Evolutionary conservation across 2,329 filamentous ascomycete genomes (phyloP), one percentile per base, ranked within the genome.

Genomic region (Periconia sp.): DNA sequence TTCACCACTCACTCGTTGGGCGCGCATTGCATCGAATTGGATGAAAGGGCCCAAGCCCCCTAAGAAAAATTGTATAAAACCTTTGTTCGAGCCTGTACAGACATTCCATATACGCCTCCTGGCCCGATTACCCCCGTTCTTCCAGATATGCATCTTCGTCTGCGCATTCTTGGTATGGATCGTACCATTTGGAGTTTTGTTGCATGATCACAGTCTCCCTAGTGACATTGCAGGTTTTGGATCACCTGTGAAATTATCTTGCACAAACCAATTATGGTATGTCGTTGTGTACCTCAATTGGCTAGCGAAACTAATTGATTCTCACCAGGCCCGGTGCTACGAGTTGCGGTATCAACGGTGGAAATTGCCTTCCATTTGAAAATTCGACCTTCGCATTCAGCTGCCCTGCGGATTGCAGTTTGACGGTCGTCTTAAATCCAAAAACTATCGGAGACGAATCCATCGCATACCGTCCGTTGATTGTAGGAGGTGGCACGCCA

Each of bases 201-300:
- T 90, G 71, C 82, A 85, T 59, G 78, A 82, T 51, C 85, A 85
- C 47, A 80, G 82, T 15, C 73, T 77, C 47, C 73, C 78, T 1
- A 65, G 80, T 20, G 82, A 89, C 58, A 81, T 92, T 48, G 81
- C 79, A n/a, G 86, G 83, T 42, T 89, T 86, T 76, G 89, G 88
- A n/a, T 77, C 76, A 45, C 88, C 89, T 0, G 78, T 81, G 45
- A 79, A 81, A 54, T 82, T 93, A 49, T 79, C 83, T 14, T 94
- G 90, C 70, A 82, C 82, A 15, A 78, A 81, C 45, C 81, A 84
- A 8, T 88, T 89, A 66, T 94, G 89, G 89, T 81, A 77, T 13
- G 66, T 27, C n/a, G 7, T 41, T 7, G 9, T 13, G 10, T 37
- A n/a, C 15, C 5, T n/a, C 33, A 14, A 37, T 6, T 37, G 33